Evolutionary conservation across 768 basidiomycete species (phyloP).

Genomic region (Jaapia argillacea): DNA sequence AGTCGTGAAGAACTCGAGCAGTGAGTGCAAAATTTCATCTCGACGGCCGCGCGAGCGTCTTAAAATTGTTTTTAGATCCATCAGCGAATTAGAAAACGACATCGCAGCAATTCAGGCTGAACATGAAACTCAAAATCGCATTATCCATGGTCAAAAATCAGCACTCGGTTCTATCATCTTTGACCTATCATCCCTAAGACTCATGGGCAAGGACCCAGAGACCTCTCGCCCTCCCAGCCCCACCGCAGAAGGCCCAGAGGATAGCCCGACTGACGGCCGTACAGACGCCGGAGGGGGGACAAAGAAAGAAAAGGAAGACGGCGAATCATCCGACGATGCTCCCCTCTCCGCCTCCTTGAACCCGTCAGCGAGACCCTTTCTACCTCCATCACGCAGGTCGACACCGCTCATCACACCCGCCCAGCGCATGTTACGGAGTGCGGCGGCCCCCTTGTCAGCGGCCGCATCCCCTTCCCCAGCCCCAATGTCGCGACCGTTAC

Average conservation of each 20-base stretch:
- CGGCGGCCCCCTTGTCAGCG: slow-evolving; percentile 10
- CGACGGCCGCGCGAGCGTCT: background rate
- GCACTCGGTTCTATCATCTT: slow-evolving; percentile 57
- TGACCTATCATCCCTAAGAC: slow-evolving; percentile 50
- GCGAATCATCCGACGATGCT: slow-evolving; percentile 21
- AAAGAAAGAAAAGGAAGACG: slow-evolving; percentile 33
- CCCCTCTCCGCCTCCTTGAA: slow-evolving; percentile 20
- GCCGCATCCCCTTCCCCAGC: slow-evolving; percentile 7
- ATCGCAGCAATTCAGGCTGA: slow-evolving; percentile 66
- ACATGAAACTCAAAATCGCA: slow-evolving; percentile 62
- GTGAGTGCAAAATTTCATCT: slow-evolving; percentile 33
- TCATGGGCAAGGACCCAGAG: slow-evolving; percentile 54
- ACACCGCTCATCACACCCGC: slow-evolving; percentile 12
- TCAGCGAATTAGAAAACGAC: slow-evolving; percentile 63
- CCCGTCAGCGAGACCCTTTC: slow-evolving; percentile 21
- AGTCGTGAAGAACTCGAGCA: slow-evolving; percentile 66
- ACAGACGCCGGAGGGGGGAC: slow-evolving; percentile 27
- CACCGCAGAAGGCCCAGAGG: slow-evolving; percentile 26
- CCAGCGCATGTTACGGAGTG: background rate
- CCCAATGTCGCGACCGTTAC: slow-evolving; percentile 7
- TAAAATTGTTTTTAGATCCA: slow-evolving; percentile 35
- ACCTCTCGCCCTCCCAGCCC: slow-evolving; percentile 41
- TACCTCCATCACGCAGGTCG: slow-evolving; percentile 19
- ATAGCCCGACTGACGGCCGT: slow-evolving; percentile 13
- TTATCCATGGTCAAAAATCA: slow-evolving; percentile 56